Evolutionary conservation across 768 basidiomycete species (phyloP), one percentile per base, ranked within the genome.

Genomic region (Dioszegia crocea): DNA sequence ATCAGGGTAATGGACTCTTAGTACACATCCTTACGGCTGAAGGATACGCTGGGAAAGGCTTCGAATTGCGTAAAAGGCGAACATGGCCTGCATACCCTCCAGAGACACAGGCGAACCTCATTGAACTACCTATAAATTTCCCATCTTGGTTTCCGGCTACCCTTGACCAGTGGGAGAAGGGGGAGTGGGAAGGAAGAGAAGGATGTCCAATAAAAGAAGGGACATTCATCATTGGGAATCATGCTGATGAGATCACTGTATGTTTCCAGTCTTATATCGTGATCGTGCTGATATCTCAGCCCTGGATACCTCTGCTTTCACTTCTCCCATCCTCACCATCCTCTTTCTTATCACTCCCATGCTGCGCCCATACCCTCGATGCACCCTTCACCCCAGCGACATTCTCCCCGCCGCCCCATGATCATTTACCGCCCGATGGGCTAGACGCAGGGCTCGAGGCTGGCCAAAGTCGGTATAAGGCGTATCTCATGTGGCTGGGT

Each of bases 271-370:
- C 17, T 29, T 52, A 16, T 10, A 6, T 27, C 21, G 30, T 39
- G n/a, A 8, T 36, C 14, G 6, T 4, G 45, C 56, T 57, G 29
- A 57, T 48, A 27, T 10, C 17, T 27, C n/a, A 77, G 23, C 94
- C 94, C 0, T 98, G 93, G 93, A 75, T 91, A 0, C 90, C 94
- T 0, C 82, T 96, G 1, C 78, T 96, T 4, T 83, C 91, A 83
- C 62, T 75, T n/a, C 45, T 77, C 3, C 76, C 73, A 0, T 36
- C 55, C 10, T 50, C 55, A 24, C 66, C 74, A 3, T 50, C 68
- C 26, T 72, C 74, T 0, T 77, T 69, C 62, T 64, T 81, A 33
- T 79, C 76, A 4, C 90, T 98, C 55, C 94, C 94, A 0, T 97
- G 94, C 72, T 97, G 93, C 56, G 61, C 77, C 21, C 78, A 78